Conservation (phyloP, 1,139 yeast genomes). For the Yamadazyma jaroonii region DNA sequence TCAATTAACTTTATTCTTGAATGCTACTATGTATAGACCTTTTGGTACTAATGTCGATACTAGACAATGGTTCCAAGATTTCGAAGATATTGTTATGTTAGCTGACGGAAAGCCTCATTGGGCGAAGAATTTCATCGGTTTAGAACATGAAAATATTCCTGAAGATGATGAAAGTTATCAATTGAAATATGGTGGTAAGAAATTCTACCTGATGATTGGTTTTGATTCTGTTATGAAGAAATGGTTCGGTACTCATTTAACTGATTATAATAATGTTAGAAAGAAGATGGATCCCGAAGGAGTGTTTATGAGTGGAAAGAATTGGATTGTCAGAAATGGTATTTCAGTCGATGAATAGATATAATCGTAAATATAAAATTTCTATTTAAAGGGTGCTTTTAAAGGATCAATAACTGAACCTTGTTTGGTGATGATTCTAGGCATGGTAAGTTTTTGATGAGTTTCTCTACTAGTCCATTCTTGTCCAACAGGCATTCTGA, state of each 20-base stretch:
- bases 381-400: constrained; percentile 63
- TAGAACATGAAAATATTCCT: constrained; percentile 29
- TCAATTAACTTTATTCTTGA: constrained; percentile 80
- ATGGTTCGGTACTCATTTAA: constrained; percentile 80
- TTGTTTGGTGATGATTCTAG: constrained; percentile 80
- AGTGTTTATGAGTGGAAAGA: constrained; percentile 70
- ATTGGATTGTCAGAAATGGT: constrained; percentile 83
- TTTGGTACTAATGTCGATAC: constrained; percentile 73
- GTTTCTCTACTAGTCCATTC: constrained; percentile 92
- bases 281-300: constrained; percentile 74
- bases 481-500: constrained; percentile 96
- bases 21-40: constrained; percentile 96
- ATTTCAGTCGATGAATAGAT: constrained; percentile 34
- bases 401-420: constrained; percentile 91
- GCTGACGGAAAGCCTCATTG: constrained; percentile 96
- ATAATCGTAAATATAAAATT: background rate
- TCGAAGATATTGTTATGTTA: constrained; percentile 71
- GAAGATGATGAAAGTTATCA: constrained; percentile 38
- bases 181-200: constrained; percentile 40
- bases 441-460: constrained; percentile 86
- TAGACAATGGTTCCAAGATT: constrained; percentile 77
- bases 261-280: constrained; percentile 59
- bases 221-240: constrained; percentile 63
- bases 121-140: constrained; percentile 96
- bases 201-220: constrained; percentile 79